Conservation (phyloP, 192 early-diverging fungal genomes). For the Backusella australiensis region DNA sequence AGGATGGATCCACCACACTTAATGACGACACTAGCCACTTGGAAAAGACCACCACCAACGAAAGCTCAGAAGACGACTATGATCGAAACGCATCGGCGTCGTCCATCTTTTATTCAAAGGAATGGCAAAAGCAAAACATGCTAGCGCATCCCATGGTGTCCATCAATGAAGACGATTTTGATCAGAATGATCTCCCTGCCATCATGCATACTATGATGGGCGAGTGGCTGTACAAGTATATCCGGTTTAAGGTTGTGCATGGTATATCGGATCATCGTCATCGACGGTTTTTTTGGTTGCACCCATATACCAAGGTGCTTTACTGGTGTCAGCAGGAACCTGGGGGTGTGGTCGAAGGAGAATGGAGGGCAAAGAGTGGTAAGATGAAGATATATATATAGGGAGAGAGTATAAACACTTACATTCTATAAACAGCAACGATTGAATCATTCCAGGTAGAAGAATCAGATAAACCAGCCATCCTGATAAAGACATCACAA, state of each 20-base stretch:
- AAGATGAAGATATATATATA: conserved; percentile 8
- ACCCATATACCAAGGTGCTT: conserved; percentile 74
- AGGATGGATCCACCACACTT: background rate
- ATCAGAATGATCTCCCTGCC: conserved; percentile 21
- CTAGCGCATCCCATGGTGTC: background rate
- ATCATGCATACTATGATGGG: conserved; percentile 84
- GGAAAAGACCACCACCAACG: background rate
- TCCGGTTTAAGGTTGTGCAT: conserved; percentile 45
- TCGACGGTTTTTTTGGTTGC: conserved; percentile 77
- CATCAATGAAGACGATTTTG: background rate
- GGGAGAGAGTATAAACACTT: background rate
- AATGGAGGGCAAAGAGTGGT: conserved; percentile 50
- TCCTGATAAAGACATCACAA: conserved; percentile 59
- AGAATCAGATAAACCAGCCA: conserved; percentile 44
- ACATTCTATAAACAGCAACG: background rate
- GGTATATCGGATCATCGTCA: conserved; percentile 60
- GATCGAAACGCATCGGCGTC: background rate
- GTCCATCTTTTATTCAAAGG: background rate
- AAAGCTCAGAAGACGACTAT: background rate
- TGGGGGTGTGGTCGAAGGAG: conserved; percentile 30
- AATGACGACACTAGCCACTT: background rate
- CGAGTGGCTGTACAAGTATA: conserved; percentile 71
- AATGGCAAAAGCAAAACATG: background rate
- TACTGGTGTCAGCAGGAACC: conserved; percentile 75
- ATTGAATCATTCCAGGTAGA: conserved; percentile 40